Evolutionary conservation across 345 rosid species (phyloP).

Genomic region (Populus simonii): DNA sequence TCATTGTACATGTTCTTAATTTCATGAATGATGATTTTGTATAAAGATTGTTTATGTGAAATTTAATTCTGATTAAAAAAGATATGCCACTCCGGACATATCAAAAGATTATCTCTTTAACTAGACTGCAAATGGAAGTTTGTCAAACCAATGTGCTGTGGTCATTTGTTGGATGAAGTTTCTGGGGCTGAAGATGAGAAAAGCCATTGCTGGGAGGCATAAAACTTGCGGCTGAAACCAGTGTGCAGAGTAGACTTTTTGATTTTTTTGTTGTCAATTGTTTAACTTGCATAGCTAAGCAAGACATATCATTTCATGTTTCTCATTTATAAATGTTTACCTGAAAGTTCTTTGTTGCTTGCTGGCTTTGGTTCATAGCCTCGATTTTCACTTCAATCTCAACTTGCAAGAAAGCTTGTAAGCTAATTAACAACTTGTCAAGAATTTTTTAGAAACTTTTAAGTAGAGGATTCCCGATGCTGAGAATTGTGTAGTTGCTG

Average conservation of each 20-base stretch:
- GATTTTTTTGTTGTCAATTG: not conserved
- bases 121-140: not conserved
- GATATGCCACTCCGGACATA: not conserved
- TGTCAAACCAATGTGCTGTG: not conserved
- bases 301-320: not conserved
- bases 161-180: not conserved
- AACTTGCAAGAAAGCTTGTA: not conserved
- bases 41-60: not conserved
- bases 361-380: not conserved
- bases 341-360: not conserved
- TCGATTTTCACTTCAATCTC: not conserved
- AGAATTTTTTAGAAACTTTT: not conserved
- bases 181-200: not conserved
- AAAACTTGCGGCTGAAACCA: not conserved
- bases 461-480: not conserved
- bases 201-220: not conserved
- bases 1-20: not conserved
- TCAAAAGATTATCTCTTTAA: not conserved
- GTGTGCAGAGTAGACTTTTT: not conserved
- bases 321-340: not conserved
- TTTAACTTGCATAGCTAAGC: not conserved
- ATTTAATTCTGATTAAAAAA: not conserved
- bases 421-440: not conserved
- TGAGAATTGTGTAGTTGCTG: not conserved
- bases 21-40: not conserved